phyloP scores from a whole-genome alignment of 805 yeast species.

The Myxozyma lipomycoides region DNA sequence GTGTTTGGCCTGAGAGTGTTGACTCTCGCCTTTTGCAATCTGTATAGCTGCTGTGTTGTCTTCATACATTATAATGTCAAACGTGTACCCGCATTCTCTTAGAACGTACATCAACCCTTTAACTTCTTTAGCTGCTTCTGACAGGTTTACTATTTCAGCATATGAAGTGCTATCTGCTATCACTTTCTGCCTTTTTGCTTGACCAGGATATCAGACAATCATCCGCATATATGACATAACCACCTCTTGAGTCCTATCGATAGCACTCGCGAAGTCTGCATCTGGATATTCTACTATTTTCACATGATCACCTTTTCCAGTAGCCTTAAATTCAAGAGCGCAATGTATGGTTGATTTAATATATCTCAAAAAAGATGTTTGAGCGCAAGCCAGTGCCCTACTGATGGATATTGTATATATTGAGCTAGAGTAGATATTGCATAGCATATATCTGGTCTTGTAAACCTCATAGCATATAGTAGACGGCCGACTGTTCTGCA shows the following conservation, averaged over 20 bases:
- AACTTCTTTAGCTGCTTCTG: background rate
- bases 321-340: background rate
- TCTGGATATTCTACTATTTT: background rate
- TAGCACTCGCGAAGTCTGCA: background rate
- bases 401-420: no score
- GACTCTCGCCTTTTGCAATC: background rate
- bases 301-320: background rate
- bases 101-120: background rate
- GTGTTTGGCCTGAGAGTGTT: background rate
- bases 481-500: no score
- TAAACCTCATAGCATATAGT: no score
- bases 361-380: background rate
- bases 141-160: background rate
- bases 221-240: background rate
- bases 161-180: background rate
- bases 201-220: background rate
- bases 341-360: background rate
- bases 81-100: background rate
- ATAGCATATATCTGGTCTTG: no score
- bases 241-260: no score
- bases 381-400: no score
- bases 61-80: background rate
- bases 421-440: no score
- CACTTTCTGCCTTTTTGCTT: background rate
- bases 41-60: background rate